phyloP scores from a whole-genome alignment of 768 basidiomycete genomes.

The Rhizopogon rudus region DNA sequence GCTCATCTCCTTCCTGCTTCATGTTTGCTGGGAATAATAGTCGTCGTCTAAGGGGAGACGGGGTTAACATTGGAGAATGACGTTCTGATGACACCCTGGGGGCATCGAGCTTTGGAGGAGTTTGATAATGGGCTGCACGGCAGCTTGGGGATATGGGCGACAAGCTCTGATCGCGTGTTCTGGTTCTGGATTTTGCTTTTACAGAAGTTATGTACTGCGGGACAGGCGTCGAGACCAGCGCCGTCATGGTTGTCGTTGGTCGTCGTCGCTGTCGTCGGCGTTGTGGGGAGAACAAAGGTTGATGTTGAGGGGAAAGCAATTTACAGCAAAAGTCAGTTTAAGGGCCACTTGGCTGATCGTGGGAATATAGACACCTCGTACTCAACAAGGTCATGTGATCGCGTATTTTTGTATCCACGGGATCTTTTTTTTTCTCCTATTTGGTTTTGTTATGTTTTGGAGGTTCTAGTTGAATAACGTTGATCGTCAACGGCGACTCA shows the following conservation, averaged over 20 bases:
- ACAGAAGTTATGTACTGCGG: slow-evolving; percentile 29
- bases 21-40: slow-evolving; percentile 30
- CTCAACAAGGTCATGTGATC: slow-evolving; percentile 33
- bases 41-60: slow-evolving; percentile 53
- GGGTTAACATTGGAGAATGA: slow-evolving; percentile 58
- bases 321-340: slow-evolving; percentile 21
- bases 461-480: not conserved
- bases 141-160: slow-evolving; percentile 28
- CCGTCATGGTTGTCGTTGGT: slow-evolving; percentile 21
- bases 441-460: not conserved
- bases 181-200: slow-evolving; percentile 15
- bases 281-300: slow-evolving; percentile 12
- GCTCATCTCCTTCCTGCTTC: slow-evolving; percentile 9
- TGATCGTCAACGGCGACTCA: too few species aligned
- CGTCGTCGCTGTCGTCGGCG: slow-evolving; percentile 18
- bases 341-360: slow-evolving; percentile 20
- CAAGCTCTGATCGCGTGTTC: slow-evolving; percentile 25
- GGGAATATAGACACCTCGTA: slow-evolving; percentile 12
- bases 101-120: slow-evolving; percentile 28
- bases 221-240: slow-evolving; percentile 25
- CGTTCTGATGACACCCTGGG: slow-evolving; percentile 27
- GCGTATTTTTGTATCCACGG: slow-evolving; percentile 17
- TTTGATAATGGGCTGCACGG: slow-evolving; percentile 26
- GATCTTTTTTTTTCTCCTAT: slow-evolving; percentile 4
- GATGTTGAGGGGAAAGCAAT: slow-evolving; percentile 1